A percentile compares a stretch with the other conserved stretches of the same genome.
These are phyloP conservation scores for Scheffersomyces stipitis DNA, from an alignment of 805 yeast species.

Conservation along the genomic window DNA sequence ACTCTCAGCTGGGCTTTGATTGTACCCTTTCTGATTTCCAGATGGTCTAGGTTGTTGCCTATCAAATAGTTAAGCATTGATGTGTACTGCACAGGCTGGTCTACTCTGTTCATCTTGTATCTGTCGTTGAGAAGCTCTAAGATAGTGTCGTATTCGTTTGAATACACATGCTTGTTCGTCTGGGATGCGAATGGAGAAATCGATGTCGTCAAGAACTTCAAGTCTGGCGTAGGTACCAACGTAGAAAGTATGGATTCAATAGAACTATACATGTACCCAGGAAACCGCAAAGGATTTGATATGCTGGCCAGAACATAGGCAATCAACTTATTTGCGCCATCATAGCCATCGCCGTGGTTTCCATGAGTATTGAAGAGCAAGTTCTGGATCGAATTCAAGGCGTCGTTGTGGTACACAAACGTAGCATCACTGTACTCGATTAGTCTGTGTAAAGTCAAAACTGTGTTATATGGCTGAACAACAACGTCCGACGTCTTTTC, in stretches of 20 bases:
- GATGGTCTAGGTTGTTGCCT: conserved; percentile 62
- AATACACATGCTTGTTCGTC: conserved; percentile 51
- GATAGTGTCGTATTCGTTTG: conserved; percentile 82
- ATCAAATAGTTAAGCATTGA: conserved; percentile 68
- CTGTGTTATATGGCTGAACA: conserved; percentile 93
- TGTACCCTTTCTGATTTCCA: conserved; percentile 69
- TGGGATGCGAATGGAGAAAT: conserved; percentile 44
- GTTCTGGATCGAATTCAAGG: conserved; percentile 71
- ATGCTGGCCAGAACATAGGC: conserved; percentile 81
- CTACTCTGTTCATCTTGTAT: conserved; percentile 63
- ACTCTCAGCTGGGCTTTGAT: conserved; percentile 64
- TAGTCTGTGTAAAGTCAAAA: conserved; percentile 76
- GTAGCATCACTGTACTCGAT: conserved; percentile 84
- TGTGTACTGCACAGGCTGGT: conserved; percentile 50
- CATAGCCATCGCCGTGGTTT: conserved; percentile 50
- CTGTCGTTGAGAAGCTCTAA: conserved; percentile 79
- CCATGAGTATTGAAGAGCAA: conserved; percentile 9
- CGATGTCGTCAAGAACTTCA: conserved; percentile 58
- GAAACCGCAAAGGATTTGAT: conserved; percentile 87
- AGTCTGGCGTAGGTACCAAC: conserved; percentile 79
- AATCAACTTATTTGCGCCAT: conserved; percentile 81
- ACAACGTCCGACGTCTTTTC: conserved; percentile 90
- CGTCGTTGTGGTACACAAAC: conserved; percentile 88
- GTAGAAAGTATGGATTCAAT: conserved; percentile 78
- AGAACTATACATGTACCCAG: conserved; percentile 87